A percentile compares a stretch with the other conserved stretches of the same genome.
Evolutionary conservation across 148 eudicot genomes (phyloP).

Genomic region (Rhododendron molle): DNA sequence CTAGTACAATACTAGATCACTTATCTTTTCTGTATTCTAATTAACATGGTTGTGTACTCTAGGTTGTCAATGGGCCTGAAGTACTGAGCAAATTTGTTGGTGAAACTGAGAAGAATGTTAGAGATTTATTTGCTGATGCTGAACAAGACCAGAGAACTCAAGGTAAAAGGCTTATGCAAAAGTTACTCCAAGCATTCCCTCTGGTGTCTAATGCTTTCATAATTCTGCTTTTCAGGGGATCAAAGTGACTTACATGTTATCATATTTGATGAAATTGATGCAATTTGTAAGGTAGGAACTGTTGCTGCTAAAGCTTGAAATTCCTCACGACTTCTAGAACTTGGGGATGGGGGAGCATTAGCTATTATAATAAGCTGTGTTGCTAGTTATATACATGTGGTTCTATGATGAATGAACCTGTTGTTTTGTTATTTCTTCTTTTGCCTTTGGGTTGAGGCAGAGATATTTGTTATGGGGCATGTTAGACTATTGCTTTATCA

Average conservation of each 20-base stretch:
- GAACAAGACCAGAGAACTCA: constrained; percentile 83
- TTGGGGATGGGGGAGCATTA: background rate
- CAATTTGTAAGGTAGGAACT: constrained; percentile 82
- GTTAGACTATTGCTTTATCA: constrained; percentile 1
- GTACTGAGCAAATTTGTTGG: constrained; percentile 98
- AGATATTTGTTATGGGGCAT: background rate
- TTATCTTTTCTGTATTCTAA: constrained; percentile 1
- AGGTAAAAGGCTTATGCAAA: constrained; percentile 30
- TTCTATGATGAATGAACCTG: background rate
- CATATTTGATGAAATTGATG: constrained; percentile 99
- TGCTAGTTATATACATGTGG: background rate
- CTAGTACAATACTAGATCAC: background rate
- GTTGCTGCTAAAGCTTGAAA: constrained; percentile 4
- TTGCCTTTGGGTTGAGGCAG: constrained; percentile 4
- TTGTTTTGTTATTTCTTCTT: background rate
- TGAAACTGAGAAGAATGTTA: constrained; percentile 97
- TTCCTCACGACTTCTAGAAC: constrained; percentile 1
- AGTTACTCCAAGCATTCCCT: constrained; percentile 2
- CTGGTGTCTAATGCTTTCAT: background rate
- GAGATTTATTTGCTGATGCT: constrained; percentile 99
- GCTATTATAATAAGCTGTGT: background rate
- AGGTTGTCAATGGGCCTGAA: constrained; percentile 99
- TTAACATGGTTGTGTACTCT: constrained; percentile 6
- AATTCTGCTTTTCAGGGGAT: constrained; percentile 61
- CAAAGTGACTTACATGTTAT: constrained; percentile 97